A percentile compares a stretch with the other conserved stretches of the same genome.
phyloP scores from a whole-genome alignment of 148 eudicot species.

The Beta vulgaris region DNA sequence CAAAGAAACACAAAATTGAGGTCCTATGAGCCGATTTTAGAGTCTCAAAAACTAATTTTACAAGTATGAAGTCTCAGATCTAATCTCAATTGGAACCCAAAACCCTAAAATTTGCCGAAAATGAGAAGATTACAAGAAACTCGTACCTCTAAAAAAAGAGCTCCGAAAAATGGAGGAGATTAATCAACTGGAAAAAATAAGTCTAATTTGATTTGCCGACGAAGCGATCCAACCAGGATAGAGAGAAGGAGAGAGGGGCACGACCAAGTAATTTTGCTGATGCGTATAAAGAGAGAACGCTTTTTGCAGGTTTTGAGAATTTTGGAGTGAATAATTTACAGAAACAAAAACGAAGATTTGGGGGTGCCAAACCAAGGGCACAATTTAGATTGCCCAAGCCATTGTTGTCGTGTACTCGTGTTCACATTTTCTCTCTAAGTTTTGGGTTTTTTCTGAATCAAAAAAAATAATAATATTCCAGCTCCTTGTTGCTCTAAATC shows the following conservation, averaged over 20 bases:
- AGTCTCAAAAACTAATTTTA: not conserved
- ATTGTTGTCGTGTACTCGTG: no score
- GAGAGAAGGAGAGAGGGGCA: not conserved
- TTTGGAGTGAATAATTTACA: no score
- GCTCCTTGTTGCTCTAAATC: no score
- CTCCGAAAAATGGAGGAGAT: not conserved
- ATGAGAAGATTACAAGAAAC: not conserved
- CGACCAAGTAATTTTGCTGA: not conserved
- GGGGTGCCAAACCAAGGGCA: no score
- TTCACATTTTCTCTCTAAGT: no score
- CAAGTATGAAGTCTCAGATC: conserved; percentile 41
- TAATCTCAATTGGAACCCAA: conserved; percentile 25
- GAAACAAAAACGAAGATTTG: no score
- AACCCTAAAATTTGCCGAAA: conserved; percentile 18
- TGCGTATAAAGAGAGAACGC: not conserved
- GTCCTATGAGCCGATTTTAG: conserved; percentile 9
- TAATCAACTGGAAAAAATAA: not conserved
- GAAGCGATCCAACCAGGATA: conserved; percentile 2
- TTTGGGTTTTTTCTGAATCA: no score
- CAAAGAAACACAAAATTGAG: conserved; percentile 7
- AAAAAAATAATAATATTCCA: no score
- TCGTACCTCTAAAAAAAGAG: conserved; percentile 2
- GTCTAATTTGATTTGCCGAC: not conserved
- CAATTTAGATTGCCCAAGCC: no score
- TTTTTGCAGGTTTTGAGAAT: not conserved